Evolutionary conservation across 2,329 filamentous ascomycete genomes (phyloP), one percentile per base, ranked within the genome.

Genomic region (Trichophyton schoenleinii): DNA sequence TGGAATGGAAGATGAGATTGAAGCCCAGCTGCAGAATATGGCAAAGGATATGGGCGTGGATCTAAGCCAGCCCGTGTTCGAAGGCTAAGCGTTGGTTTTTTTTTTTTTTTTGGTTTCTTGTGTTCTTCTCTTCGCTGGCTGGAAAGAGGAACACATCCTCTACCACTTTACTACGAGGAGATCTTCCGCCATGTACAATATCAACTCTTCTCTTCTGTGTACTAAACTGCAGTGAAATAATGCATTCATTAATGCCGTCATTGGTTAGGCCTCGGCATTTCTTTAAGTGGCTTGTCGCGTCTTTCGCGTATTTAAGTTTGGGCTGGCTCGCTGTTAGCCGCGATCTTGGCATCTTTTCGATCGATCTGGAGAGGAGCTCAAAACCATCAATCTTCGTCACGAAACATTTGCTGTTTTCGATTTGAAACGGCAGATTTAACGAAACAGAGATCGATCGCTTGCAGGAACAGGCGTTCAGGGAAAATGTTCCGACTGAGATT

Each of bases 1-100:
- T 8, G 91, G 91, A 0, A 94, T 97, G 88, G 94, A 97, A 72
- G 92, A 96, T 70, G 90, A 92, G 71, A 85, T 97, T 64, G 94
- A 97, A 78, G 82, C 83, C 70, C 83, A 87, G 67, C 95, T 97
- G 91, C 86, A 83, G 74, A 83, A 81, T 62, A 88, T 96, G 80
- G 92, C 91, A 0, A 89, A 88, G 71, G 91, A 95, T 67, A 91
- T 94, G 76, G 94, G 94, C 0, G 84, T 97, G 2, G 91, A 97
- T 73, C 75, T 97, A 66, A 88, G 95, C 71, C 89, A 95, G 72
- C 84, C 86, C 46, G 82, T 96, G 1, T 96, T 96, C 75, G 89
- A 95, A 61, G 91, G 92, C 3, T 96, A 67, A 67, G 28, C 28
- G n/a, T 9, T 5, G 20, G 28, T 5, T 8, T 18, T 11, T 11